Conservation (phyloP, 768 basidiomycete species). For the Phanerochaete carnosa region DNA sequence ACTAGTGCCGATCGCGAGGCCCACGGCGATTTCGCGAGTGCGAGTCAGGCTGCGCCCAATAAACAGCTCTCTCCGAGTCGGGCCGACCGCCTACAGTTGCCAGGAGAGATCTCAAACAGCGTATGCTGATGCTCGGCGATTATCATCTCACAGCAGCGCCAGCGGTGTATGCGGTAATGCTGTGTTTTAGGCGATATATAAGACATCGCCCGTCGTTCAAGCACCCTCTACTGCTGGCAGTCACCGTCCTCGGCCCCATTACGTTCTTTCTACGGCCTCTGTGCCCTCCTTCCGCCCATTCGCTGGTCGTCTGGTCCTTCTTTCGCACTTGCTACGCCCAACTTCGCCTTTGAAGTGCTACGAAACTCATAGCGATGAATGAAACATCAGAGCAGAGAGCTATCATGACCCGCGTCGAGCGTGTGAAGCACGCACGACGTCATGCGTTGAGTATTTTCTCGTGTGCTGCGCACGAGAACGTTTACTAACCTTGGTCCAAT, state of each 20-base stretch:
- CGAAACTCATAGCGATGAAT: background rate
- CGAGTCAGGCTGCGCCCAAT: no score
- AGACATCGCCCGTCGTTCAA: background rate
- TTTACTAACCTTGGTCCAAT: background rate
- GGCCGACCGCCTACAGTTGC: no score
- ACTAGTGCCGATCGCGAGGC: no score
- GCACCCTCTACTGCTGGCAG: slow-evolving; percentile 2
- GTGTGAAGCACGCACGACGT: background rate
- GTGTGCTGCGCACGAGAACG: background rate
- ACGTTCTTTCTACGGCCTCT: background rate
- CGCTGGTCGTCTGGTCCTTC: slow-evolving; percentile 5
- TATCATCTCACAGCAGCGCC: background rate
- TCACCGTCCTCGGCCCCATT: slow-evolving; percentile 3
- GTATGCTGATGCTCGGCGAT: background rate
- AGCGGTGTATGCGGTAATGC: background rate
- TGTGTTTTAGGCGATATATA: background rate
- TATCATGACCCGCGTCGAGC: background rate
- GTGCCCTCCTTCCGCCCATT: background rate
- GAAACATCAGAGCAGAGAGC: background rate
- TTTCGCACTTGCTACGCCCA: background rate
- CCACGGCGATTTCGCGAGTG: no score
- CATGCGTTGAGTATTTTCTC: slow-evolving; percentile 1
- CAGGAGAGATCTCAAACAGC: slow-evolving; percentile 2
- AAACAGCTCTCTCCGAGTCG: no score
- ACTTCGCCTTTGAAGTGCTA: background rate